These are phyloP conservation scores for Sanghuangporus baumii DNA, from an alignment of 1,284 basidiomycete genomes.

Conservation along the genomic window DNA sequence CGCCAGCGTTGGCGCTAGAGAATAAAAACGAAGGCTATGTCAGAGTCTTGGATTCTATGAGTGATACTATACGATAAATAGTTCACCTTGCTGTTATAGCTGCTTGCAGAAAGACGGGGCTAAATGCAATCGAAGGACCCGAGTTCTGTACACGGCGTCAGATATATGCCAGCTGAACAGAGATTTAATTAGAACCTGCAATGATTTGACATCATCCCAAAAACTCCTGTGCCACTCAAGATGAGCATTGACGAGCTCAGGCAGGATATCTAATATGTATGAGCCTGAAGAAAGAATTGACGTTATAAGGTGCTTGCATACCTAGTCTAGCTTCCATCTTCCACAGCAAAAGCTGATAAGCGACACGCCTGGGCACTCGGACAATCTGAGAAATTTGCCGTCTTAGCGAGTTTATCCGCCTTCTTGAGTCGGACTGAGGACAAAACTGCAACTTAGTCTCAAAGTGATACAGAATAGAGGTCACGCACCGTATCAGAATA, in stretches of 20 bases:
- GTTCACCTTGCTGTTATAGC: background rate
- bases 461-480: background rate
- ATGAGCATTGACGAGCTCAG: background rate
- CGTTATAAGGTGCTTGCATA: background rate
- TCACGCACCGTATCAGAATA: background rate
- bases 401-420: background rate
- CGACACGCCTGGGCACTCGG: background rate
- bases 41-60: background rate
- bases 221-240: slow-evolving; percentile 11
- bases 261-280: background rate
- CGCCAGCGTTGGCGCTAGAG: background rate
- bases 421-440: background rate
- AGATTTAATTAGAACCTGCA: background rate
- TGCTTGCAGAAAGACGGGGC: background rate
- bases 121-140: background rate
- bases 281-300: background rate
- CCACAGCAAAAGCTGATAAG: slow-evolving; percentile 10
- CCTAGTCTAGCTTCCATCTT: slow-evolving; percentile 1
- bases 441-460: background rate
- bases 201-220: background rate
- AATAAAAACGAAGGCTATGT: background rate
- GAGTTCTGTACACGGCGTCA: background rate
- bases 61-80: background rate
- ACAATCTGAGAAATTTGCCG: background rate
- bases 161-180: background rate